Evolutionary conservation across 164 flowering plant species (phyloP), one percentile per base, ranked within the genome.

Genomic region (Aristolochia fimbriata): DNA sequence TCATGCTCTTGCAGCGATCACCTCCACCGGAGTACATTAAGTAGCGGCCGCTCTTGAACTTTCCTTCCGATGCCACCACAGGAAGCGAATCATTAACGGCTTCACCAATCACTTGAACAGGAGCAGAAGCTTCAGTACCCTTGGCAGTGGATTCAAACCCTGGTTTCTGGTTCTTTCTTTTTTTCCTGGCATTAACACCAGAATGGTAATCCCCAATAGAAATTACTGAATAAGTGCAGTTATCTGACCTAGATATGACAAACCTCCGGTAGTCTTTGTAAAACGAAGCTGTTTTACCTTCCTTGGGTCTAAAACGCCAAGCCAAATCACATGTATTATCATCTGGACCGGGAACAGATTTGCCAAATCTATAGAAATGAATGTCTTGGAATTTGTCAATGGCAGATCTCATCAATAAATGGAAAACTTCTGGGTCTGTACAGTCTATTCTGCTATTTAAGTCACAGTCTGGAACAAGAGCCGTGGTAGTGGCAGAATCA

Each of bases 1-100:
- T 78, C 96, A 91, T 88, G 77, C 82, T 83, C 87, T 88, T 91
- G 76, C 96, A 91, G 67, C 92, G 78, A 62, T 91, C 97, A 20
- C 97, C 97, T 24, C 97, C 95, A 31, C 84, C 87, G 7, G 30
- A 53, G 66, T 91, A 88, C 52, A 88, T 22, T 79, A 88, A 76
- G 70, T 85, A 91, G 68, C 76, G 82, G 16, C 87, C 95, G 8
- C 46, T 78, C 57, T 81, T 77, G 64, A 91, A 87, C 11, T 83
- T 73, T 15, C 75, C 76, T 64, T 89, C 91, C 0, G 95, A 82
- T 59, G 80, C 89, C 19, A 85, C 77, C 52, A 80, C 75, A 0
- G 96, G 94, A 63, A 91, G 84, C 0, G 87, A 17, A 65, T 86
- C 97, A 68, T 86, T 86, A 14, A 83, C 92, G n/a, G 54, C 15